Conservation (phyloP, 1,284 basidiomycete genomes). For the Cystobasidium slooffiae region DNA sequence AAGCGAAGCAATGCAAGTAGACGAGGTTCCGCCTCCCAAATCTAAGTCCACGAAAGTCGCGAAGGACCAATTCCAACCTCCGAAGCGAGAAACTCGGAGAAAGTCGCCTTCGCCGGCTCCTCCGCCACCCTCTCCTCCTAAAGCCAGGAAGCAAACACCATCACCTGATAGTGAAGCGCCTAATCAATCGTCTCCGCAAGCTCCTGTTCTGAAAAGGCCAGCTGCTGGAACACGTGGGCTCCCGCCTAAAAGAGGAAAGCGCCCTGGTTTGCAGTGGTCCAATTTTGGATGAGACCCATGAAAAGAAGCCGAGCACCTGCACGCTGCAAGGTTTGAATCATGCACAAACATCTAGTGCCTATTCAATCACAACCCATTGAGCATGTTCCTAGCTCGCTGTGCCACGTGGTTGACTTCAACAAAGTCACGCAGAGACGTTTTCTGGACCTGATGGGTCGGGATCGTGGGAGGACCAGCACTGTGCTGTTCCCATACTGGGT, state of each 20-base stretch:
- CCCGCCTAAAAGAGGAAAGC: slow-evolving; percentile 23
- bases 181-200: slow-evolving; percentile 8
- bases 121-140: slow-evolving; percentile 1
- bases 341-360: no score
- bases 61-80: no score
- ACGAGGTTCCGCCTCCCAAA: not conserved
- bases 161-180: not conserved
- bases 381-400: no score
- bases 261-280: slow-evolving; percentile 33
- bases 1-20: not conserved
- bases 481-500: no score
- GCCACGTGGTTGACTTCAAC: no score
- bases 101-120: not conserved
- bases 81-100: not conserved
- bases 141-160: not conserved
- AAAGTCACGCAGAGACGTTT: no score
- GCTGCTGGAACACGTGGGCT: slow-evolving; percentile 9
- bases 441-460: no score
- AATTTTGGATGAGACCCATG: slow-evolving; percentile 17
- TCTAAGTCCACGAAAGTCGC: not conserved
- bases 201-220: slow-evolving; percentile 23
- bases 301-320: no score
- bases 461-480: no score
- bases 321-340: no score
- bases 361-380: no score